A percentile compares a stretch with the other conserved stretches of the same genome.
Conservation (phyloP, 768 basidiomycete genomes). For the Podaxis sp. region DNA sequence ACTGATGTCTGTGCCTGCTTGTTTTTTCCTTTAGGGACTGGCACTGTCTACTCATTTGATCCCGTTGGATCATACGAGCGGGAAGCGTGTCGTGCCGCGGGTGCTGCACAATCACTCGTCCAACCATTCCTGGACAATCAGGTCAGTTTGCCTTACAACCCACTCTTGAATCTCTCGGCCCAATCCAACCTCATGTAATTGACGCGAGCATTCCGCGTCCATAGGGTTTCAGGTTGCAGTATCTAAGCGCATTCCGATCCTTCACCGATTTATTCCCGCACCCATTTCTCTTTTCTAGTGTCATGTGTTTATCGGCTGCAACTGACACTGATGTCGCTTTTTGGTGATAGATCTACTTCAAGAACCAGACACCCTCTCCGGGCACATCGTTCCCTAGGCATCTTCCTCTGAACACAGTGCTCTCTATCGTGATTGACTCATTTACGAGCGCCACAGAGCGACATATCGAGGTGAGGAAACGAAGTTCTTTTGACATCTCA, state of each 20-base stretch:
- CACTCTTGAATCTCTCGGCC: constrained; percentile 14
- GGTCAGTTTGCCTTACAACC: constrained; percentile 46
- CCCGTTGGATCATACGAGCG: constrained; percentile 98
- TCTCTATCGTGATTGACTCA: constrained; percentile 88
- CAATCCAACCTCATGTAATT: constrained; percentile 8
- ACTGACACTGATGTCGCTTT: constrained; percentile 19
- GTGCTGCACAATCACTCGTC: constrained; percentile 89
- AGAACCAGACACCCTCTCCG: constrained; percentile 80
- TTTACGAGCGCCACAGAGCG: constrained; percentile 98
- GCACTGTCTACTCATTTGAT: constrained; percentile 99
- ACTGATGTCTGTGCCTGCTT: constrained; percentile 15
- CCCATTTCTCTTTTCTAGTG: constrained; percentile 21
- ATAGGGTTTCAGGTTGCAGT: constrained; percentile 12
- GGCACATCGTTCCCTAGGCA: constrained; percentile 75
- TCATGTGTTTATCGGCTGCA: constrained; percentile 10
- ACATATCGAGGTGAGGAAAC: constrained; percentile 80
- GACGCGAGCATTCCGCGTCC: constrained; percentile 6
- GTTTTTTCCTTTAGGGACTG: constrained; percentile 58
- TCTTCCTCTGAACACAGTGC: constrained; percentile 74
- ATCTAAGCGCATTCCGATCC: constrained; percentile 33
- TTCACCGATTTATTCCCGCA: constrained; percentile 43
- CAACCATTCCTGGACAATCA: constrained; percentile 99
- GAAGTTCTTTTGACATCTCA: constrained; percentile 4
- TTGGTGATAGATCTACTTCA: constrained; percentile 84
- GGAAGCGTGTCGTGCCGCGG: constrained; percentile 93